Percentiles rank a stretch among this genome's conserved stretches.
phyloP scores from a whole-genome alignment of 148 eudicot genomes.

The Oxyria digyna region DNA sequence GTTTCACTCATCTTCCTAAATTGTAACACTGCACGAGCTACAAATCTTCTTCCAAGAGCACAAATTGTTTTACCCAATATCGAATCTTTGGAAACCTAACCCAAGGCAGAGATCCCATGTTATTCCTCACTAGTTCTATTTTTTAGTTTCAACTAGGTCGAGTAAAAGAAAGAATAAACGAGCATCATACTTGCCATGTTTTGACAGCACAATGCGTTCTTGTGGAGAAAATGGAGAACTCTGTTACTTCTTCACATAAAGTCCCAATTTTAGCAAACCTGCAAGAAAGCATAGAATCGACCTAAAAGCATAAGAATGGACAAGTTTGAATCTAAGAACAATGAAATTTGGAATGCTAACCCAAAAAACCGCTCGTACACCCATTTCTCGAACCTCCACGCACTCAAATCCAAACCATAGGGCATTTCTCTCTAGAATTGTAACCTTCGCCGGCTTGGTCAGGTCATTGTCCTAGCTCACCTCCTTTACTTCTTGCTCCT shows the following conservation, averaged over 20 bases:
- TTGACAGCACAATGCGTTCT: conserved; percentile 88
- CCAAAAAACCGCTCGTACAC: conserved; percentile 26
- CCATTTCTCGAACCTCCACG: conserved; percentile 56
- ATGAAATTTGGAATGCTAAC: background rate
- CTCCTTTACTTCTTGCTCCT: background rate
- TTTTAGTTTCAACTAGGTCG: too few species aligned
- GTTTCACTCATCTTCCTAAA: too few species aligned
- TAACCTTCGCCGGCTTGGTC: background rate
- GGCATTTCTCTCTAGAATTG: conserved; percentile 9
- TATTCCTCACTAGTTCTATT: too few species aligned
- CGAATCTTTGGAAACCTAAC: too few species aligned
- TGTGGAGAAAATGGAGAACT: conserved; percentile 62
- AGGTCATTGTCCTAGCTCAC: conserved; percentile 8
- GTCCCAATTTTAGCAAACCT: conserved; percentile 77
- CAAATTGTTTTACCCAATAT: too few species aligned
- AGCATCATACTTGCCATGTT: conserved; percentile 92
- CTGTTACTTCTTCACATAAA: conserved; percentile 92
- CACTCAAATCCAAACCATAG: conserved; percentile 69
- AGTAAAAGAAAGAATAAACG: too few species aligned
- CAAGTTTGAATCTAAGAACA: background rate
- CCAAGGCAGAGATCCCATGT: too few species aligned
- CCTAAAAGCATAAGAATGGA: too few species aligned
- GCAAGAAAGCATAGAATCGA: conserved; percentile 7
- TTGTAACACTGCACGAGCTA: too few species aligned
- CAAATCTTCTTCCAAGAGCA: too few species aligned